A percentile compares a stretch with the other conserved stretches of the same genome.
These are phyloP conservation scores for Balakata baccata DNA, from an alignment of 345 rosid species.

Conservation along the genomic window DNA sequence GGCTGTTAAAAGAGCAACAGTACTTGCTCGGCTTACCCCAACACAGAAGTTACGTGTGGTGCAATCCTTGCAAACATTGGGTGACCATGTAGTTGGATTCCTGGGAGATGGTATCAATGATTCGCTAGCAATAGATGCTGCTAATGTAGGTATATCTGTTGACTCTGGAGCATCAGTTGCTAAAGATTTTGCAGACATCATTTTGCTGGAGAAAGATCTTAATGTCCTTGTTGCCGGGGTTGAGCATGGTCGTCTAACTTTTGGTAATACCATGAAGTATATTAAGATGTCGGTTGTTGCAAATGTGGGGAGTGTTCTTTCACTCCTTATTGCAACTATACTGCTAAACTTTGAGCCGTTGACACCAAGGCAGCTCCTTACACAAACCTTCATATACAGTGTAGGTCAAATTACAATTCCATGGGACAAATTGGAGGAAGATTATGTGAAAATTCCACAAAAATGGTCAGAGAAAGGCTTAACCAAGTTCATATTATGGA, in stretches of 20 bases:
- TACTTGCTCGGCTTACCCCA: conserved; percentile 62
- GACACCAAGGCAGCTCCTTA: conserved; percentile 60
- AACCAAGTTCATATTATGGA: conserved; percentile 58
- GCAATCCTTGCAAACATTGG: conserved; percentile 55
- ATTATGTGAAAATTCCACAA: conserved; percentile 50
- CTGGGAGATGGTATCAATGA: conserved; percentile 68
- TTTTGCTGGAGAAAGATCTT: conserved; percentile 68
- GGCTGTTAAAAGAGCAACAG: conserved; percentile 56
- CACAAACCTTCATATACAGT: conserved; percentile 56
- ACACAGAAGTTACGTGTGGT: conserved; percentile 63
- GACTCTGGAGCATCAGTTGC: conserved; percentile 68
- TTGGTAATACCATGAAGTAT: conserved; percentile 73
- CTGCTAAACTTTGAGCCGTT: conserved; percentile 52
- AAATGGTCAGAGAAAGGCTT: conserved; percentile 45
- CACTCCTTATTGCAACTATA: conserved; percentile 56
- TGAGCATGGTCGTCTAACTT: conserved; percentile 57
- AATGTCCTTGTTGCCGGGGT: conserved; percentile 69
- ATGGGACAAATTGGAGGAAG: conserved; percentile 71
- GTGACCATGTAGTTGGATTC: conserved; percentile 56
- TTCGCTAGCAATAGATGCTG: conserved; percentile 65
- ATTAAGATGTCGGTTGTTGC: conserved; percentile 69
- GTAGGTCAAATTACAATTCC: conserved; percentile 64
- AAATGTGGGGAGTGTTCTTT: conserved; percentile 49
- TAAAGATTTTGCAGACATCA: conserved; percentile 62
- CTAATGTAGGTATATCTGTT: conserved; percentile 63